Evolutionary conservation across 768 basidiomycete species (phyloP).

Genomic region (Mycena olivaceomarginata): DNA sequence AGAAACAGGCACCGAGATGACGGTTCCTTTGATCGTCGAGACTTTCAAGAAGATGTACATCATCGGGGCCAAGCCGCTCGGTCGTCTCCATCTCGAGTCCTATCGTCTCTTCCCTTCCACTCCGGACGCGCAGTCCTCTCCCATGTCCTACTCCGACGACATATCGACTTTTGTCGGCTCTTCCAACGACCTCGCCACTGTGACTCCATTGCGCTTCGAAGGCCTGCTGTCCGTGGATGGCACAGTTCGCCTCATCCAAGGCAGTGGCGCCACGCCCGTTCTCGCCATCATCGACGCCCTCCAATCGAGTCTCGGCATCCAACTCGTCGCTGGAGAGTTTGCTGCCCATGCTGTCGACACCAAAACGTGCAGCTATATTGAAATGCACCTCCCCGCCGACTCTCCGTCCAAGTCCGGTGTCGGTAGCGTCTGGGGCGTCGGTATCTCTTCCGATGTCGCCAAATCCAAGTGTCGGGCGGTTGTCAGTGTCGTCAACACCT

Average conservation of each 20-base stretch:
- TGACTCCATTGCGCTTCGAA: too few relatives aligned
- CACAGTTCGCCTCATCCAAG: too few relatives aligned
- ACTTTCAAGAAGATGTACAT: constrained; percentile 82
- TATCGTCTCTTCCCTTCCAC: constrained; percentile 72
- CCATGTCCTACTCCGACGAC: constrained; percentile 67
- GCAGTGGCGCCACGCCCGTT: constrained; percentile 88
- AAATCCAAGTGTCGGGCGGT: constrained; percentile 85
- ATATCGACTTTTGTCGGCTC: constrained; percentile 55
- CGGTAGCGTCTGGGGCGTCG: constrained; percentile 80
- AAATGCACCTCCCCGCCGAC: constrained; percentile 73
- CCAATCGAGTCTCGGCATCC: constrained; percentile 64
- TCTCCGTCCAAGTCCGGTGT: constrained; percentile 71
- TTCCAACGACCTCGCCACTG: constrained; percentile 35
- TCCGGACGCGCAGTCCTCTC: constrained; percentile 60
- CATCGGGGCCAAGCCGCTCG: constrained; percentile 77
- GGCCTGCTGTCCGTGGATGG: too few relatives aligned
- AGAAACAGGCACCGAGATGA: constrained; percentile 87
- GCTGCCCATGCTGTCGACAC: constrained; percentile 81
- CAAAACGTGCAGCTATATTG: constrained; percentile 86
- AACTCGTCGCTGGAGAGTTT: constrained; percentile 83
- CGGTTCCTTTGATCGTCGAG: constrained; percentile 83
- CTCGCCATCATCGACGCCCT: constrained; percentile 77
- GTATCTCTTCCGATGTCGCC: constrained; percentile 83
- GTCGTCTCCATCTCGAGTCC: constrained; percentile 78
- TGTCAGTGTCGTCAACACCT: constrained; percentile 81